A percentile compares a stretch with the other conserved stretches of the same genome.
Conservation (phyloP, 169 alveolate genomes). For the Cryptosporidium meleagridis region DNA sequence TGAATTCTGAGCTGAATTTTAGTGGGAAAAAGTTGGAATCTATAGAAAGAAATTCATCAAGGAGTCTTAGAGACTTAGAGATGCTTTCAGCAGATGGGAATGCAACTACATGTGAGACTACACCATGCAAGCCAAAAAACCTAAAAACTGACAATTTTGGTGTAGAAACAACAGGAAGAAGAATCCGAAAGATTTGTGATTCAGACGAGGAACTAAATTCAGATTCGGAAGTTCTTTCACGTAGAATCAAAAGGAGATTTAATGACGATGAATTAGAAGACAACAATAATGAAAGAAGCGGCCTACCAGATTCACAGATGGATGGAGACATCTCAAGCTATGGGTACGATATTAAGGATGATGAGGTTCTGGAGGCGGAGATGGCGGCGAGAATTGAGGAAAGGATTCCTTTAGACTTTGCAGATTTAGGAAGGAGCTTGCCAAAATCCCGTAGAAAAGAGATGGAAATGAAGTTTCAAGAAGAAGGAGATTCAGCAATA, state of each 20-base stretch:
- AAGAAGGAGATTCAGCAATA: not conserved
- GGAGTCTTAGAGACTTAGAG: conserved; percentile 16
- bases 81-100: conserved; percentile 53
- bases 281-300: not conserved
- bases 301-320: not conserved
- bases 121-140: conserved; percentile 8
- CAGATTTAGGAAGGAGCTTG: not conserved
- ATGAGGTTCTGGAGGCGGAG: conserved; percentile 26
- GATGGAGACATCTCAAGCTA: not conserved
- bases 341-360: conserved; percentile 3
- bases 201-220: conserved; percentile 48
- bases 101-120: conserved; percentile 71
- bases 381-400: conserved; percentile 12
- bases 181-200: conserved; percentile 71
- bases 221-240: conserved; percentile 17
- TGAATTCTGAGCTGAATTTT: conserved; percentile 9
- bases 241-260: conserved; percentile 13
- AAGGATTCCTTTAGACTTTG: not conserved
- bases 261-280: not conserved
- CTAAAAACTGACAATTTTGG: not conserved
- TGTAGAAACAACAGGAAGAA: conserved; percentile 66
- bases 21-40: not conserved
- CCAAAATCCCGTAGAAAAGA: not conserved
- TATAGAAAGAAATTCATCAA: not conserved
- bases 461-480: conserved; percentile 8